Base-by-base conservation (phyloP, 78 protist genomes). In the Dictyostelium discoideum region DNA sequence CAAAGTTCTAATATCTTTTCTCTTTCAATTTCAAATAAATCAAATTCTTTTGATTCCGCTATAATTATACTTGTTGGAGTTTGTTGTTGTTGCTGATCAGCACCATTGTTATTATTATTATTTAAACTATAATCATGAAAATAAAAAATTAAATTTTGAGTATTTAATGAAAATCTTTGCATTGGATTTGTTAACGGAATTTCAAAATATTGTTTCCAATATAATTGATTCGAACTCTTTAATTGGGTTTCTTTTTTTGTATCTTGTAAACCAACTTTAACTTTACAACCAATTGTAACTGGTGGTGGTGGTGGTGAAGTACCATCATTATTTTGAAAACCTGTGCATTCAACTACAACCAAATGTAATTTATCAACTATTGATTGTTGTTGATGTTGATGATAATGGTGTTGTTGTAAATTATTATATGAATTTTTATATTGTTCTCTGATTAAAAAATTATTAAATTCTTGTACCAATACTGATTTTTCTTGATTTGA, bases 121-220 rank as follows among this genome's bases (percentile, higher is more conserved):
- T 84, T 82, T 2, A 69, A 40, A 18, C 83, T 46, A 50, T 48
- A 63, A 26, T 90, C 95, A 6, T 60, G 69, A 4, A 90, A 54
- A 32, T 77, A 85, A 32, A 90, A 42, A 20, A 80, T 60, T 24
- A 90, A 54, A 42, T 65, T 48, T 54, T 90, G 95, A 13, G 85
- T 82, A 44, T 65, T 78, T 2, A 82, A 16, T 50, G 95, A 72
- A 42, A 72, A 90, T 72, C 95, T 40, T 18, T 90, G 95, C 32
- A 82, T 13, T n/a, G 95, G 84, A 50, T 39, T 63, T 16, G 95
- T 67, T 22, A 90, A 77, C 18, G 87, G 79, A 2, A 90, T 63
- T 40, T 90, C 95, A 69, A 90, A 90, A 60, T 54, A 90, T 10
- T 90, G 89, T 50, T 90, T 90, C 88, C 95, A 80, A 73, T 69